These are phyloP conservation scores for Salix udensis DNA, from an alignment of 345 rosid species.

Conservation along the genomic window DNA sequence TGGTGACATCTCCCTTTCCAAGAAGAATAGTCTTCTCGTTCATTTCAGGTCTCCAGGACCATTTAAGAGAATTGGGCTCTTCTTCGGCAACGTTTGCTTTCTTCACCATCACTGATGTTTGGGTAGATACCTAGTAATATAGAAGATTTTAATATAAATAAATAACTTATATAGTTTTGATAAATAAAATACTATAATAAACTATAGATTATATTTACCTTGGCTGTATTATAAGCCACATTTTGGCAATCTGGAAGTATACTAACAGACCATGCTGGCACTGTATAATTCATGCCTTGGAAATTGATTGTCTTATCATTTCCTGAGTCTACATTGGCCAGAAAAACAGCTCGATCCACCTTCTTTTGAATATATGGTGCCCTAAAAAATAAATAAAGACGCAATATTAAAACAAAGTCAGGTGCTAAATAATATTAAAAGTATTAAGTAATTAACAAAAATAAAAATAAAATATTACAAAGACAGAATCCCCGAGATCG, in stretches of 20 bases:
- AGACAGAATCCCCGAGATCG: slow-evolving; percentile 34
- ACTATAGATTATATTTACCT: slow-evolving; percentile 20
- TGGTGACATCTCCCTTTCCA: slow-evolving; percentile 2
- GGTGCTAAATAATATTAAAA: neutral
- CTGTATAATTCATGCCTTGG: slow-evolving; percentile 32
- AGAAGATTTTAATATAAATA: no score
- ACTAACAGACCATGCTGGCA: slow-evolving; percentile 76
- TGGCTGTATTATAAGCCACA: slow-evolving; percentile 63
- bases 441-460: neutral
- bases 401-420: neutral
- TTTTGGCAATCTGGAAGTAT: slow-evolving; percentile 57
- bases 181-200: neutral
- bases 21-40: slow-evolving; percentile 12
- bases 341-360: slow-evolving; percentile 52
- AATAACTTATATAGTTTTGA: neutral
- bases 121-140: slow-evolving; percentile 40
- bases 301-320: slow-evolving; percentile 44
- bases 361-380: slow-evolving; percentile 37
- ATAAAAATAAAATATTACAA: neutral
- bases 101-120: slow-evolving; percentile 46
- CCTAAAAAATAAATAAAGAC: slow-evolving; percentile 21
- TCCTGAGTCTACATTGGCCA: slow-evolving; percentile 41
- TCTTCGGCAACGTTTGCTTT: slow-evolving; percentile 28
- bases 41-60: slow-evolving; percentile 64
- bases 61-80: slow-evolving; percentile 32